These are phyloP conservation scores for Xylaria grammica DNA, from an alignment of 495 filamentous ascomycete genomes.

Conservation along the genomic window DNA sequence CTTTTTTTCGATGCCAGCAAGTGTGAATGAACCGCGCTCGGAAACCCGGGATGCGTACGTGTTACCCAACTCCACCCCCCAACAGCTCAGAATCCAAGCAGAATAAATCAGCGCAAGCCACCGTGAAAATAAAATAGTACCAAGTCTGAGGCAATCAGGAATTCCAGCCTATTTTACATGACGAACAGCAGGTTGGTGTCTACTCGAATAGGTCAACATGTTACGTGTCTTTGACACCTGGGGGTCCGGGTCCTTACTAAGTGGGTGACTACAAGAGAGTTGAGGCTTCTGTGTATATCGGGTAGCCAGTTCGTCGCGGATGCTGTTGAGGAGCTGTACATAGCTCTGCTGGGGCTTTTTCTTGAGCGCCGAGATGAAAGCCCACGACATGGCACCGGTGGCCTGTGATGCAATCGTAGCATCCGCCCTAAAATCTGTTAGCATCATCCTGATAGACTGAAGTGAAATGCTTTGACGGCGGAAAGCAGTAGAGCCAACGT, in stretches of 20 bases:
- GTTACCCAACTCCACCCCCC: constrained; percentile 15
- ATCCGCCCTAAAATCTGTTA: constrained; percentile 59
- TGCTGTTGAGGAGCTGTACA: constrained; percentile 91
- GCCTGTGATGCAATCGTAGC: constrained; percentile 77
- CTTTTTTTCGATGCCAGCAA: constrained; percentile 3
- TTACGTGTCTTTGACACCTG: constrained; percentile 8
- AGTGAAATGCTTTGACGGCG: background rate
- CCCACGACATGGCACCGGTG: constrained; percentile 97
- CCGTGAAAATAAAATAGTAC: background rate
- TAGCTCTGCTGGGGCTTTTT: constrained; percentile 99
- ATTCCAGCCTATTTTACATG: constrained; percentile 42
- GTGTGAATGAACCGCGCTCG: constrained; percentile 2
- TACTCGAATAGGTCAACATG: constrained; percentile 39
- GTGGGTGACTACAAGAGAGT: constrained; percentile 92
- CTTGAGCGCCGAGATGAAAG: constrained; percentile 90
- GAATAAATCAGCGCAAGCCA: constrained; percentile 23
- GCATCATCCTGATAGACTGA: constrained; percentile 26
- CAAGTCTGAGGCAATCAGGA: background rate
- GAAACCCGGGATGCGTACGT: background rate
- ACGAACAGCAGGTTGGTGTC: constrained; percentile 60
- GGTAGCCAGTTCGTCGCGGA: constrained; percentile 84
- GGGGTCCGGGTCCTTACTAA: constrained; percentile 65
- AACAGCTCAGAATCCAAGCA: background rate
- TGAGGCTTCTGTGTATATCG: constrained; percentile 98
- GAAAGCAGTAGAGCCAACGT: constrained; percentile 49